Evolutionary conservation across 2,329 filamentous ascomycete genomes (phyloP), one percentile per base, ranked within the genome.

Genomic region (Fusarium sambucinum): DNA sequence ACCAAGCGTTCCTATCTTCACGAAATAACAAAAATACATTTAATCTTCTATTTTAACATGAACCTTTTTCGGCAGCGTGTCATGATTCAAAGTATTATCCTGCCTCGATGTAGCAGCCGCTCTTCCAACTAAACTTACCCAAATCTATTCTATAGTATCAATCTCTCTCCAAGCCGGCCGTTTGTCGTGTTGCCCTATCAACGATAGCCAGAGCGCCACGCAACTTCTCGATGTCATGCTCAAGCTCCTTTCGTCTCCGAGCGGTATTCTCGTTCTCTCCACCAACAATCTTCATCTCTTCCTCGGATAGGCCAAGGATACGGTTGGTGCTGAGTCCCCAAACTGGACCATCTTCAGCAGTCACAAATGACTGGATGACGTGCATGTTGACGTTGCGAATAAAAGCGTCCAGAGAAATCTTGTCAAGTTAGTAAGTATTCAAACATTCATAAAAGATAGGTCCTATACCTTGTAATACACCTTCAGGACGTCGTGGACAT

Each of bases 401-500:
- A 19, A 77, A 78, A 1, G 72, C 57, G 5, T 78, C 67, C 8
- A 78, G 40, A 0, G 74, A 57, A 12, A 77, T 54, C 77, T 78
- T 5, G 3, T 11, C 6, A 25, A 10, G 47, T 66, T 52, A 71
- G 46, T 7, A 19, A 23, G 19, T 6, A 16, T 13, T 3, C 5
- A 9, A 27, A 27, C 27, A 27, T 10, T 12, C 6, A 11, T 5
- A n/a, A 10, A 5, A 4, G 3, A 19, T 8, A 14, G 0, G 3
- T 7, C 0, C 40, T 68, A 32, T 72, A 79, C 77, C 69, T 79
- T 68, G 40, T 80, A 80, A 19, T 81, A 81, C 0, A 77, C 76
- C 32, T 77, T 78, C 12, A 80, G 66, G 2, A 78, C 62, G 32
- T 80, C 78, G 30, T 81, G 78, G 0, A 80, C 75, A 17, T 79